Percentiles rank a stretch among this genome's conserved stretches.
Evolutionary conservation across 1,139 yeast species (phyloP).

Genomic region (Yamadazyma triangularis): DNA sequence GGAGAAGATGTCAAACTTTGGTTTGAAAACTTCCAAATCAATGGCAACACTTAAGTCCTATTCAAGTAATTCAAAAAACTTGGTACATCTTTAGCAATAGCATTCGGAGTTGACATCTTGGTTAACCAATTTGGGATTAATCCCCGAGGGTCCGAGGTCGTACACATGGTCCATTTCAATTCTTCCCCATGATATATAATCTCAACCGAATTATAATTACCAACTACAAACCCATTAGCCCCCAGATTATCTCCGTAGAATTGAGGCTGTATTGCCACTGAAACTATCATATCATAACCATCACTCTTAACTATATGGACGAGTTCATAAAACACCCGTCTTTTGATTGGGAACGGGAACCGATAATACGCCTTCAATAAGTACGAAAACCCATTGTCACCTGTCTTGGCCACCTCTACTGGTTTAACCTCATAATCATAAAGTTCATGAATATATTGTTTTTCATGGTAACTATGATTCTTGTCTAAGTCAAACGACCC

Average conservation of each 20-base stretch:
- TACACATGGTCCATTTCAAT: constrained; percentile 62
- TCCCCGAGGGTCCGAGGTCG: constrained; percentile 65
- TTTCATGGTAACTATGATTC: constrained; percentile 34
- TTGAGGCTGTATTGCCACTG: constrained; percentile 11
- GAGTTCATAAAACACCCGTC: constrained; percentile 58
- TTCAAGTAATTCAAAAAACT: constrained; percentile 49
- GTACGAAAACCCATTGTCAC: constrained; percentile 13
- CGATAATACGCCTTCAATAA: constrained; percentile 36
- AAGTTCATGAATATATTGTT: constrained; percentile 29
- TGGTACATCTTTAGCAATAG: constrained; percentile 67
- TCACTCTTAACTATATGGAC: constrained; percentile 28
- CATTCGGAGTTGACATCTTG: constrained; percentile 48
- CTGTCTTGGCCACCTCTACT: constrained; percentile 2
- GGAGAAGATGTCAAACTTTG: constrained; percentile 44
- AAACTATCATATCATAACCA: constrained; percentile 8
- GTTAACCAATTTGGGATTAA: constrained; percentile 61
- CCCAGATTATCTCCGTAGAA: constrained; percentile 10
- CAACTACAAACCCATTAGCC: constrained; percentile 25
- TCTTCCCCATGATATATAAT: constrained; percentile 37
- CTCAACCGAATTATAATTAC: constrained; percentile 58
- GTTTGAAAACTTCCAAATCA: constrained; percentile 27
- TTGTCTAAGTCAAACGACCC: constrained; percentile 12
- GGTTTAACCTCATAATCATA: constrained; percentile 18
- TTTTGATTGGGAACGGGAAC: constrained; percentile 45
- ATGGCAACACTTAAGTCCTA: constrained; percentile 8